A percentile compares a stretch with the other conserved stretches of the same genome.
Conservation (phyloP, 2,329 filamentous ascomycete species). For the Hawksworthiomyces lignivorus region DNA sequence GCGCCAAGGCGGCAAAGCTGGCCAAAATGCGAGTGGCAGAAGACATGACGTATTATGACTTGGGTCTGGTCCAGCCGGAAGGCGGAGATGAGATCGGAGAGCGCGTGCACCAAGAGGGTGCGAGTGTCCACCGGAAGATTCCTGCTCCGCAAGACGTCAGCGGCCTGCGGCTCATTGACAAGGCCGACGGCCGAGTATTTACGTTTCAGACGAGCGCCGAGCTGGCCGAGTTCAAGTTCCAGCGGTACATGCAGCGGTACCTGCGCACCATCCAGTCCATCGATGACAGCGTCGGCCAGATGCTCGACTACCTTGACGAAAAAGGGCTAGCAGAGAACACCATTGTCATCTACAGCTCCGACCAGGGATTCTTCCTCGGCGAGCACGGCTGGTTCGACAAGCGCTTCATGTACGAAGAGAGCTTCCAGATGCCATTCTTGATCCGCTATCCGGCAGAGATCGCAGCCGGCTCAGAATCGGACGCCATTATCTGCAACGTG, state of each 20-base stretch:
- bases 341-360: constrained; percentile 45
- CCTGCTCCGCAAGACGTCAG: constrained; percentile 25
- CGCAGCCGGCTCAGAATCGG: constrained; percentile 27
- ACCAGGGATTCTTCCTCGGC: constrained; percentile 49
- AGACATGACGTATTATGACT: constrained; percentile 43
- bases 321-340: constrained; percentile 37
- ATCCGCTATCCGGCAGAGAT: constrained; percentile 38
- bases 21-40: constrained; percentile 46
- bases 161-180: constrained; percentile 31
- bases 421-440: constrained; percentile 49
- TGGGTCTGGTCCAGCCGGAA: constrained; percentile 43
- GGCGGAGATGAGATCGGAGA: constrained; percentile 24
- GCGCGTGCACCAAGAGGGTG: too few species aligned
- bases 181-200: constrained; percentile 37
- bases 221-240: constrained; percentile 46
- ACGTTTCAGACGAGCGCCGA: constrained; percentile 33
- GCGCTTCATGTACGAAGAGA: constrained; percentile 51
- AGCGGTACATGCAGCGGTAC: constrained; percentile 49
- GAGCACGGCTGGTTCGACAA: constrained; percentile 53
- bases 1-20: constrained; percentile 38
- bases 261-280: constrained; percentile 43
- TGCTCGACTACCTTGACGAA: constrained; percentile 38
- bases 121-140: constrained; percentile 28
- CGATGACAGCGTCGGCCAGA: constrained; percentile 43
- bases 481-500: constrained; percentile 35